Evolutionary conservation across 345 rosid species (phyloP).

Genomic region (Hibiscus mutabilis): DNA sequence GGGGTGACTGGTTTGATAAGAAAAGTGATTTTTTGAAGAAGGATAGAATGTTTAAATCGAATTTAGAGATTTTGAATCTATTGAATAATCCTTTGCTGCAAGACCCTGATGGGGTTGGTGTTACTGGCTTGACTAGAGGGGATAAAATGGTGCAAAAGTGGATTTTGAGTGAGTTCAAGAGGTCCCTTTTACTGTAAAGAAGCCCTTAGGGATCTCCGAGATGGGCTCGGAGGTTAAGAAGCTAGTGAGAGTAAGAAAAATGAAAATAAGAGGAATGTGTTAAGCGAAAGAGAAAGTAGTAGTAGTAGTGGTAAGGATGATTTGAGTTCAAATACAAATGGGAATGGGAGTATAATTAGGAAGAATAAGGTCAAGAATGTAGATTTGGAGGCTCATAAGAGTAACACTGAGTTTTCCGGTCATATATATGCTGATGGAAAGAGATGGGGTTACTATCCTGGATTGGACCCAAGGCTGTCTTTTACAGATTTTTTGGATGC

Average conservation of each 20-base stretch:
- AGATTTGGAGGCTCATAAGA: slow-evolving; percentile 20
- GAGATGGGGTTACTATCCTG: slow-evolving; percentile 94
- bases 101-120: slow-evolving; percentile 83
- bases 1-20: slow-evolving; percentile 98
- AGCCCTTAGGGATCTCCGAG: slow-evolving; percentile 43
- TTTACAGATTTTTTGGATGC: slow-evolving; percentile 66
- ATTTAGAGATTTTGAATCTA: slow-evolving; percentile 73
- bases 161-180: slow-evolving; percentile 57
- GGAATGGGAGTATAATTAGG: slow-evolving; percentile 41
- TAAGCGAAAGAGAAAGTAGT: slow-evolving; percentile 5
- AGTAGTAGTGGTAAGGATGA: not conserved
- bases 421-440: slow-evolving; percentile 80
- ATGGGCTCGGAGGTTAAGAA: slow-evolving; percentile 12
- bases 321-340: slow-evolving; percentile 9
- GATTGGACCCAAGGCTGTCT: slow-evolving; percentile 53
- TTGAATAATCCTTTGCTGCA: slow-evolving; percentile 77
- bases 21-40: slow-evolving; percentile 79
- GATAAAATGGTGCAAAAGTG: slow-evolving; percentile 65
- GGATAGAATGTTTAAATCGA: slow-evolving; percentile 79
- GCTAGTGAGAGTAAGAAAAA: slow-evolving; percentile 18
- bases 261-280: slow-evolving; percentile 15
- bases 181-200: slow-evolving; percentile 59
- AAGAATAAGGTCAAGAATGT: slow-evolving; percentile 7
- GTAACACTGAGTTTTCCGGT: slow-evolving; percentile 35
- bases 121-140: slow-evolving; percentile 64